These are phyloP conservation scores for Pichia sp. DNA, from an alignment of 1,139 yeast genomes.

Conservation along the genomic window DNA sequence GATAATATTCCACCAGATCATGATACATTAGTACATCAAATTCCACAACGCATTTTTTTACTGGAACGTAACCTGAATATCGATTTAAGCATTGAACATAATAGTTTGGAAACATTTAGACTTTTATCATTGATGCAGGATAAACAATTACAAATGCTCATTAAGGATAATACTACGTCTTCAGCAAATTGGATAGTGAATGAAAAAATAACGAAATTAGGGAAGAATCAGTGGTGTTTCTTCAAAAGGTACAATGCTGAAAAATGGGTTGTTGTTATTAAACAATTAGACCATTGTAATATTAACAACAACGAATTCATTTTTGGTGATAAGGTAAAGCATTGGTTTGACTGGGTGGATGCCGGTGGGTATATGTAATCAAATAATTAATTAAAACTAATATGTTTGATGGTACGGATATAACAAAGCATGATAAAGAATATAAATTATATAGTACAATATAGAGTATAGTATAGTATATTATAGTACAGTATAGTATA, in stretches of 20 bases:
- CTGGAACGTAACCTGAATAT: conserved; percentile 6
- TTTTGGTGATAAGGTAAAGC: conserved; percentile 6
- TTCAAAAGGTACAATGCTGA: conserved; percentile 12
- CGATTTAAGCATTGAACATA: neutral
- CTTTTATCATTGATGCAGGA: conserved; percentile 8
- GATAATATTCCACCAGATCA: conserved; percentile 12
- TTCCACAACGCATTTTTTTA: conserved; percentile 5
- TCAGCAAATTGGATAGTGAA: conserved; percentile 5
- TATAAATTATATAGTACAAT: too few species aligned
- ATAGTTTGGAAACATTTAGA: conserved; percentile 1
- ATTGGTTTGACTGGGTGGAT: conserved; percentile 10
- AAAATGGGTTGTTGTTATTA: conserved; percentile 19
- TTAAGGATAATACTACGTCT: neutral
- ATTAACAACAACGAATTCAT: neutral
- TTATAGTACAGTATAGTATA: too few species aligned
- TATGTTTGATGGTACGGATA: too few species aligned
- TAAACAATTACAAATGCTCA: conserved; percentile 10
- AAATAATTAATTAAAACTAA: too few species aligned
- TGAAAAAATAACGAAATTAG: conserved; percentile 23
- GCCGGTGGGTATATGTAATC: conserved; percentile 3
- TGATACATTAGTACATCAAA: conserved; percentile 8
- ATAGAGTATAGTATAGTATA: too few species aligned
- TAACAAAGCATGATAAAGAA: too few species aligned
- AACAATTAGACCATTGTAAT: conserved; percentile 12
- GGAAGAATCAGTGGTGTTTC: conserved; percentile 25